Base-by-base conservation (phyloP, 768 basidiomycete species). In the Russula brevipes region DNA sequence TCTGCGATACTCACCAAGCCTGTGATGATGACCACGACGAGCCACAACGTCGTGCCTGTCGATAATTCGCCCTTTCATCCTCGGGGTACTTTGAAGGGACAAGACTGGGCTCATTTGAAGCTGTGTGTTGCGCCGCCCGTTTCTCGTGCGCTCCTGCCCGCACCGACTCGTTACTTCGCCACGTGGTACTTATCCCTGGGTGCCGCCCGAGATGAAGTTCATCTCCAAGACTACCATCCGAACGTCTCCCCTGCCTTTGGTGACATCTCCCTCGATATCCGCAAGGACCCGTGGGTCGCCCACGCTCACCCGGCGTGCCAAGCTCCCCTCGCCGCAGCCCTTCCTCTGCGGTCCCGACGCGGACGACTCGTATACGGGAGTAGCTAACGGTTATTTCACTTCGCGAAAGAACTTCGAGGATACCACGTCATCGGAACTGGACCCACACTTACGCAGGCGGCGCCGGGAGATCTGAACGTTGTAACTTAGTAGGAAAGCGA, bases 151-250 rank as follows among this genome's bases (percentile, higher is more conserved):
- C 24, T 24, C 24, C 24, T 24, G 24, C 24, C 24, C 24, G 24
- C 24, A 24, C 57, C 33, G 44, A 39, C 66, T 47, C 66, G 58
- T 67, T 14, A 19, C 33, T 33, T 47, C 70, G 93, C 91, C 94
- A 97, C 71, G 96, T 98, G 68, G 80, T 88, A 30, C 91, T 98
- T 92, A 92, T 72, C 91, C 90, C 17, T 92, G 93, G 73, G 88
- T 91, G 71, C 93, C 95, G 0, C 88, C 94, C 58, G 96, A 97
- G 81, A 95, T 97, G 92, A 94, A 94, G 73, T 98, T 98, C 76
- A 85, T 96, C 65, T 98, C 95, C 44, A 94, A 94, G 74, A 88
- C 33, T 97, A 94, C 73, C 94, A 98, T 73, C 95, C 95, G 3
- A 98, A 98, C 72, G 81, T 98, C 45, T 96, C 93, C 19, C 94